A percentile compares a stretch with the other conserved stretches of the same genome.
phyloP scores from a whole-genome alignment of 805 yeast genomes.

The Candida germanica region DNA sequence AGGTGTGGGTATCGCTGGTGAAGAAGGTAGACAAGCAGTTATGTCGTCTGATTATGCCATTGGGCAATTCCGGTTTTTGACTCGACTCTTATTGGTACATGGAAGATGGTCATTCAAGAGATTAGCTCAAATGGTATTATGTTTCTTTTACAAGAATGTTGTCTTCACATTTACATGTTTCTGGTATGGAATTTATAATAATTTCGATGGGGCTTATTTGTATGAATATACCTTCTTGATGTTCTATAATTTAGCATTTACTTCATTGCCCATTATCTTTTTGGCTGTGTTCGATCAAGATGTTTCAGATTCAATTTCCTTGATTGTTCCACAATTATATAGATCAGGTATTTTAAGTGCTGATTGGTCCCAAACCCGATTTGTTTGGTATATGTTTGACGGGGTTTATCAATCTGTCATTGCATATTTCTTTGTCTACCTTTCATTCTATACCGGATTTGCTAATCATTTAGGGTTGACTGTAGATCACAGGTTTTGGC shows the following conservation, averaged over 20 bases:
- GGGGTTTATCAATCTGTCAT: slow-evolving; percentile 71
- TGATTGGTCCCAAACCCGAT: slow-evolving; percentile 61
- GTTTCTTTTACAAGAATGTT: slow-evolving; percentile 74
- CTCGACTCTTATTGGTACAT: slow-evolving; percentile 66
- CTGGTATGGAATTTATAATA: slow-evolving; percentile 69
- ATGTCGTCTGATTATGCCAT: slow-evolving; percentile 84
- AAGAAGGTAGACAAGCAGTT: slow-evolving; percentile 83
- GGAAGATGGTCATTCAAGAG: slow-evolving; percentile 84
- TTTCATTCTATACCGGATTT: slow-evolving; percentile 43
- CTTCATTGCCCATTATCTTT: slow-evolving; percentile 74
- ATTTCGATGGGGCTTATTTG: slow-evolving; percentile 73
- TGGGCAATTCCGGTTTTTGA: slow-evolving; percentile 71
- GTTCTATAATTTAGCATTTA: slow-evolving; percentile 77
- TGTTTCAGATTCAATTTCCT: slow-evolving; percentile 60
- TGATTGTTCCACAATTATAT: slow-evolving; percentile 70
- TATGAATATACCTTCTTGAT: slow-evolving; percentile 76
- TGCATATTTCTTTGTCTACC: slow-evolving; percentile 66
- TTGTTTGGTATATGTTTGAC: slow-evolving; percentile 61
- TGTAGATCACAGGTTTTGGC: slow-evolving; percentile 66
- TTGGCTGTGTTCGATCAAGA: slow-evolving; percentile 76
- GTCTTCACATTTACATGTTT: slow-evolving; percentile 70
- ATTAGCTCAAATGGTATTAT: slow-evolving; percentile 73
- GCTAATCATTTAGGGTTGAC: slow-evolving; percentile 52
- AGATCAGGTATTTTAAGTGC: slow-evolving; percentile 60
- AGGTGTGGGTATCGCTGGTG: slow-evolving; percentile 85